These are phyloP conservation scores for Rubus parviflorus DNA, from an alignment of 306 rosid species.

Conservation along the genomic window DNA sequence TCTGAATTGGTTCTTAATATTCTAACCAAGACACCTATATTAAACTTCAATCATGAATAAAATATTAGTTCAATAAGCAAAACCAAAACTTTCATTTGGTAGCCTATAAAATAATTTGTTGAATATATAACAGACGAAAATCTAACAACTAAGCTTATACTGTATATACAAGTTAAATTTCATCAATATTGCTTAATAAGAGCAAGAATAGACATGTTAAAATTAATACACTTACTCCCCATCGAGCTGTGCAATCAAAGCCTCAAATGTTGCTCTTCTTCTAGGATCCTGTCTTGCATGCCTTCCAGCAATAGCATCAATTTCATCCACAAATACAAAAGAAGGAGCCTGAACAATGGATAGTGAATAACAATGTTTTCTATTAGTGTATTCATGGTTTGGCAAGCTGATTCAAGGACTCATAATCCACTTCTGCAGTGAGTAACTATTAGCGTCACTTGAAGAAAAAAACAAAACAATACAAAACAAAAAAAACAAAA, in stretches of 20 bases:
- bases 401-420: neutral
- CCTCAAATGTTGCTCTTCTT: slow-evolving; percentile 92
- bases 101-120: neutral
- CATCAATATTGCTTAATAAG: neutral
- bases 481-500: no score
- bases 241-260: slow-evolving; percentile 87
- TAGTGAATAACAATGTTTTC: neutral
- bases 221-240: slow-evolving; percentile 76
- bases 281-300: slow-evolving; percentile 92
- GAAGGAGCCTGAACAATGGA: slow-evolving; percentile 71
- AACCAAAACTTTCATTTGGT: neutral
- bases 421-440: neutral
- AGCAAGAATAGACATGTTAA: neutral
- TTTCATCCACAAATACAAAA: slow-evolving; percentile 95
- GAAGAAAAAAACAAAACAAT: neutral
- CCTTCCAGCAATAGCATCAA: slow-evolving; percentile 98
- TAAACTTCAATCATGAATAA: neutral
- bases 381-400: neutral
- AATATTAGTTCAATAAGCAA: neutral
- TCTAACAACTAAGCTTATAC: neutral
- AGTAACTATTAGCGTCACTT: neutral
- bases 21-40: neutral
- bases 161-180: neutral
- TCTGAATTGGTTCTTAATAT: neutral
- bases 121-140: neutral